phyloP scores from a whole-genome alignment of 108 stramenopile genomes.

The Conticribra weissflogii region DNA sequence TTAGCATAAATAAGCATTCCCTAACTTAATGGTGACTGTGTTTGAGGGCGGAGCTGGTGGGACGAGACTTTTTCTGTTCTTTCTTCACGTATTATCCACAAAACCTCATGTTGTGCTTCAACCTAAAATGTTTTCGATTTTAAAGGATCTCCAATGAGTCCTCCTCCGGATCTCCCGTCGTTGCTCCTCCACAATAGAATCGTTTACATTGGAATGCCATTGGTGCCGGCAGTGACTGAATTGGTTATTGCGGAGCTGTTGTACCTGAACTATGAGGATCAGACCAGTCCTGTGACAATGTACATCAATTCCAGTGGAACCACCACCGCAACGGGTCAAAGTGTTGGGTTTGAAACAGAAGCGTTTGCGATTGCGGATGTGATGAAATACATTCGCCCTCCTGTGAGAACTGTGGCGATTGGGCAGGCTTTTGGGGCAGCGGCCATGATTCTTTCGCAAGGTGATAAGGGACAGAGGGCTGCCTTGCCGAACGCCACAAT shows the following conservation, averaged over 20 bases:
- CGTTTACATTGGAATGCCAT: constrained; percentile 98
- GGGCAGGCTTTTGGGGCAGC: constrained; percentile 97
- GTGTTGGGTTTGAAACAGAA: constrained; percentile 97
- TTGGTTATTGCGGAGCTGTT: constrained; percentile 95
- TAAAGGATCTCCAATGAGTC: constrained; percentile 87
- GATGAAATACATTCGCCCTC: constrained; percentile 96
- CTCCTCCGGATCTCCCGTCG: constrained; percentile 98
- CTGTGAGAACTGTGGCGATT: constrained; percentile 95
- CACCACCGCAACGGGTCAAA: constrained; percentile 86
- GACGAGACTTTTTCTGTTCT: not conserved
- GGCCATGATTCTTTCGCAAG: constrained; percentile 95
- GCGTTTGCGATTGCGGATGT: constrained; percentile 98
- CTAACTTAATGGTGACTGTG: no score
- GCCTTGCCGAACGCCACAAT: constrained; percentile 96
- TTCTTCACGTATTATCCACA: not conserved
- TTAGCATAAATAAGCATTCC: no score
- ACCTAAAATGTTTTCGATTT: constrained; percentile 8
- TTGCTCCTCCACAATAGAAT: constrained; percentile 97
- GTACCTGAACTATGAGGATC: constrained; percentile 94
- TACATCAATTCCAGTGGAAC: constrained; percentile 98
- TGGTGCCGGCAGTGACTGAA: constrained; percentile 97
- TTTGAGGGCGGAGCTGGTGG: no score
- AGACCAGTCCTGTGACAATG: constrained; percentile 91
- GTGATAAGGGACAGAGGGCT: constrained; percentile 90
- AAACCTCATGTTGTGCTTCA: not conserved